These are phyloP conservation scores for Trametes punicea DNA, from an alignment of 768 basidiomycete genomes.

Conservation along the genomic window DNA sequence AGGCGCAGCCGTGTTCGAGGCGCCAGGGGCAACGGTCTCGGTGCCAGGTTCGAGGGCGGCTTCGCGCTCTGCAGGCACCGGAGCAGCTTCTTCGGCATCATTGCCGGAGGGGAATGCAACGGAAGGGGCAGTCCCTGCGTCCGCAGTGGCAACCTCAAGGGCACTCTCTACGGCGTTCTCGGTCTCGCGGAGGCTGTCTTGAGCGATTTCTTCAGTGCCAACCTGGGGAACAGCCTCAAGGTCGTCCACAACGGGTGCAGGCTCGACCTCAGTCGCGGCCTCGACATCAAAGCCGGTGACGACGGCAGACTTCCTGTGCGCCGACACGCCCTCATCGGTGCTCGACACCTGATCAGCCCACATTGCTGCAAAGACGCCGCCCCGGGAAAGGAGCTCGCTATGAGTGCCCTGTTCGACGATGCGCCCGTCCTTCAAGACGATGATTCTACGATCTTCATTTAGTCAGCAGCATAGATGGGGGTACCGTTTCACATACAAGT, in stretches of 20 bases:
- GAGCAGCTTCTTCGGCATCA: constrained; percentile 11
- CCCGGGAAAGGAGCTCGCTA: constrained; percentile 66
- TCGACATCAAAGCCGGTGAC: constrained; percentile 45
- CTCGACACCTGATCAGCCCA: constrained; percentile 84
- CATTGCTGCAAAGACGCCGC: constrained; percentile 79
- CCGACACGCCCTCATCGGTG: constrained; percentile 48
- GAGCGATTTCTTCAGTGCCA: constrained; percentile 26
- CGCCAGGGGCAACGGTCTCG: constrained; percentile 13
- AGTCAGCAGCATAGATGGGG: background rate
- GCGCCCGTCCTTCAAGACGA: constrained; percentile 88
- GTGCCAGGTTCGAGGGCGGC: constrained; percentile 10
- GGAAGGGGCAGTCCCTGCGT: background rate
- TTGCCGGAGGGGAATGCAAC: constrained; percentile 20
- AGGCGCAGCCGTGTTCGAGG: constrained; percentile 18
- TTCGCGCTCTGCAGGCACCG: constrained; percentile 14
- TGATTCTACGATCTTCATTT: constrained; percentile 50
- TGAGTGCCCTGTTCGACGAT: constrained; percentile 83
- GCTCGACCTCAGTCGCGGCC: constrained; percentile 1
- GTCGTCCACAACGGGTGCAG: constrained; percentile 12
- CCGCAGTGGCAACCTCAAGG: constrained; percentile 5
- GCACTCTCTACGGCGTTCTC: constrained; percentile 23
- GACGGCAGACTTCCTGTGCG: constrained; percentile 37
- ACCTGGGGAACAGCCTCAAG: constrained; percentile 3
- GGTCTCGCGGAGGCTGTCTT: constrained; percentile 22
- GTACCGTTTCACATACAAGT: constrained; percentile 36